A percentile compares a stretch with the other conserved stretches of the same genome.
phyloP scores from a whole-genome alignment of 306 rosid species.

The Cucumis cinereus region DNA sequence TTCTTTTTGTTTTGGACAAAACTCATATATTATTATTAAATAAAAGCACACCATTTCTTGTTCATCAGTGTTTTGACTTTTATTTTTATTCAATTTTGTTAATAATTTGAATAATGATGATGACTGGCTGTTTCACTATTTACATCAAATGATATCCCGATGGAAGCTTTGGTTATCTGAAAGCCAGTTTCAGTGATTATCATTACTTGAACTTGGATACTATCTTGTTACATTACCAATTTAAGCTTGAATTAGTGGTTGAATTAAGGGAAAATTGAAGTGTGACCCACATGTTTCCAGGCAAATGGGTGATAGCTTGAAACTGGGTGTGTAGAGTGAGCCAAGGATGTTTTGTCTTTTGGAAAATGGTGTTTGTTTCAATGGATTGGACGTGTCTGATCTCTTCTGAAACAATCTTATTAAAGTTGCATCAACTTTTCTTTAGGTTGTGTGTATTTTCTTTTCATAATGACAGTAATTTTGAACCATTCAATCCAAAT shows the following conservation, averaged over 20 bases:
- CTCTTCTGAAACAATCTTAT: neutral
- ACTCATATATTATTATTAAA: constrained; percentile 6
- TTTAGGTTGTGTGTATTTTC: neutral
- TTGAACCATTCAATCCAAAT: neutral
- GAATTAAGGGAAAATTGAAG: neutral
- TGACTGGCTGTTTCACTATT: neutral
- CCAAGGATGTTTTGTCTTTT: neutral
- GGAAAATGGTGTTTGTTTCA: neutral
- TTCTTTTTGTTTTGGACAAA: constrained; percentile 3
- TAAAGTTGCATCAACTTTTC: neutral
- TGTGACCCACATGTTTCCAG: neutral
- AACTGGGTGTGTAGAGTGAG: neutral
- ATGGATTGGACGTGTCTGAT: neutral
- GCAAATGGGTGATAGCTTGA: neutral
- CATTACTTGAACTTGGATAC: neutral
- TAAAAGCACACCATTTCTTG: constrained; percentile 4
- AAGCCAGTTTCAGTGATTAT: neutral
- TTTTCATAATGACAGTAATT: neutral
- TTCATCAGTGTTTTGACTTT: neutral
- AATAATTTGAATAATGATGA: neutral
- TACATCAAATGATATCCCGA: neutral
- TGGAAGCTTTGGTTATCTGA: neutral
- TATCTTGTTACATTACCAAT: neutral
- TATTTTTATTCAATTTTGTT: neutral
- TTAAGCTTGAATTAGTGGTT: neutral